Percentiles rank a stretch among this genome's conserved stretches.
These are phyloP conservation scores for Claviceps sp. DNA, from an alignment of 2,329 filamentous ascomycete genomes.

Conservation along the genomic window DNA sequence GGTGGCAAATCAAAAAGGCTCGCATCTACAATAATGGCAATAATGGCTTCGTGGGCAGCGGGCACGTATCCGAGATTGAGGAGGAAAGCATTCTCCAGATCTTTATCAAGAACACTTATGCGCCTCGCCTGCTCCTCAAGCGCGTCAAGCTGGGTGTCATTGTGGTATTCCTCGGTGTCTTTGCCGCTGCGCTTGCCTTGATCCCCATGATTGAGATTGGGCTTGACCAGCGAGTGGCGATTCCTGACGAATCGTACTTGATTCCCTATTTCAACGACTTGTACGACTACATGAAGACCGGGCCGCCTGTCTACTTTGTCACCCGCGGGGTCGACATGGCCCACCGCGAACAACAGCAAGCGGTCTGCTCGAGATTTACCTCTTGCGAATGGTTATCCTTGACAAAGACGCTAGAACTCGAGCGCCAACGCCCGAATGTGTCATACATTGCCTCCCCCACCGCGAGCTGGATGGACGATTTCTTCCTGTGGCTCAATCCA, in stretches of 20 bases:
- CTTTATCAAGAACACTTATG: slow-evolving; percentile 85
- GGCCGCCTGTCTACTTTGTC: slow-evolving; percentile 93
- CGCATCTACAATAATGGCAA: slow-evolving; percentile 46
- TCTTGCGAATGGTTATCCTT: slow-evolving; percentile 76
- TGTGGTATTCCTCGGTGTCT: slow-evolving; percentile 71
- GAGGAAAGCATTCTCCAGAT: slow-evolving; percentile 74
- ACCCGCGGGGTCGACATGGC: slow-evolving; percentile 71
- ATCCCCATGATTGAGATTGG: slow-evolving; percentile 77
- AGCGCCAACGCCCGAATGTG: slow-evolving; percentile 75
- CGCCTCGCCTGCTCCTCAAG: slow-evolving; percentile 65
- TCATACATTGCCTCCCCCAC: slow-evolving; percentile 82
- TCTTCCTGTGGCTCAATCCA: slow-evolving; percentile 92
- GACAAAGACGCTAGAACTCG: slow-evolving; percentile 82
- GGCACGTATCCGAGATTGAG: slow-evolving; percentile 55
- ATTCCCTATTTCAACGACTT: slow-evolving; percentile 95
- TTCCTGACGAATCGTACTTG: slow-evolving; percentile 86
- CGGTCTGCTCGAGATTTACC: slow-evolving; percentile 82
- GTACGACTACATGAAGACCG: slow-evolving; percentile 80
- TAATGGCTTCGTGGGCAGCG: slow-evolving; percentile 42
- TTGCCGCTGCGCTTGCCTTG: slow-evolving; percentile 72
- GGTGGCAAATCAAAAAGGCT: slow-evolving; percentile 65
- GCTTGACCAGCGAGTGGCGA: slow-evolving; percentile 85
- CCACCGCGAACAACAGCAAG: slow-evolving; percentile 59
- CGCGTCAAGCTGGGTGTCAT: slow-evolving; percentile 68
- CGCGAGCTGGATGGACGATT: slow-evolving; percentile 95